Conservation (phyloP, 495 filamentous ascomycete species). For the Neurospora sp. region DNA sequence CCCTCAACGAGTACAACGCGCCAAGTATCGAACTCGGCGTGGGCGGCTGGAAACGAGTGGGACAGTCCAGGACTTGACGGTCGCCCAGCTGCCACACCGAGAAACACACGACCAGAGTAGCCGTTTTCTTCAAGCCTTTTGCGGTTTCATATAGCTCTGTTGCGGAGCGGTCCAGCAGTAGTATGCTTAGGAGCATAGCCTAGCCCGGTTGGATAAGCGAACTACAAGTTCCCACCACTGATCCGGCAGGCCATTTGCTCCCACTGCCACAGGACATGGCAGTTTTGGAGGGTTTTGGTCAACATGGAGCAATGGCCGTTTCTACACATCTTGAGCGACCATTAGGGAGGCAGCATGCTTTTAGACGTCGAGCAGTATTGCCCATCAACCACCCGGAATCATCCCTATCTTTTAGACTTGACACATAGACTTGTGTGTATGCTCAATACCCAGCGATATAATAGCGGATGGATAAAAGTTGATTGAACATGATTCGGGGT, state of each 20-base stretch:
- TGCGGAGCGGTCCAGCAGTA: neutral
- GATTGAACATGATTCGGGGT: neutral
- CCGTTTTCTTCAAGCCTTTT: neutral
- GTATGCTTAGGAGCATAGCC: neutral
- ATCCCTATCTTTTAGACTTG: neutral
- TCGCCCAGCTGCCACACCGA: neutral
- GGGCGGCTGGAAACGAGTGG: neutral
- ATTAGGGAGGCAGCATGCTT: neutral
- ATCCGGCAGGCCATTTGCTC: neutral
- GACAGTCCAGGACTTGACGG: neutral
- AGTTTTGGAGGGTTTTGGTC: neutral
- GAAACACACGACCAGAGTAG: neutral
- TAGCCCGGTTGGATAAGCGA: neutral
- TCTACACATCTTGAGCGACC: neutral
- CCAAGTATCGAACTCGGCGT: neutral
- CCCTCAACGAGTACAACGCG: neutral
- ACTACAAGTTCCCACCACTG: neutral
- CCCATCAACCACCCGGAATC: neutral
- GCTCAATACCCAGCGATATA: neutral
- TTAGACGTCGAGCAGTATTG: neutral
- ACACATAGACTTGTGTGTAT: neutral
- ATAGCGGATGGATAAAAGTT: neutral
- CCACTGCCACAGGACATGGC: neutral
- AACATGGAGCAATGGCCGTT: neutral
- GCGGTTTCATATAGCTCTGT: neutral